Evolutionary conservation across 2,329 filamentous ascomycete genomes (phyloP).

Genomic region (Leptographium radiaticola): DNA sequence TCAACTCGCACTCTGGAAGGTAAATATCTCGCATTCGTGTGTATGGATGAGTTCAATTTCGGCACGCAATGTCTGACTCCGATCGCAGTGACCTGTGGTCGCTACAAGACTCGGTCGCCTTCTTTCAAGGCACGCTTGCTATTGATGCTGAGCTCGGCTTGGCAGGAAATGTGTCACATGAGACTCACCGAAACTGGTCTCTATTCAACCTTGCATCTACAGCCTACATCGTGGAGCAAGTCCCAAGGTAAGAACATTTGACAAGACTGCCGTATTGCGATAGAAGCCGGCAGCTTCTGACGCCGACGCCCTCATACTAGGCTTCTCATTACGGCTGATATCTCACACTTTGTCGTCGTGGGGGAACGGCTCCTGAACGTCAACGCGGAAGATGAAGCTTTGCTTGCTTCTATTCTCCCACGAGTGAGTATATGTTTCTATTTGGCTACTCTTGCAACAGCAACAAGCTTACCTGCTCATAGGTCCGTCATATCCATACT

Average conservation of each 20-base stretch:
- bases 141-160: not conserved
- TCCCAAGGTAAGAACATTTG: not conserved
- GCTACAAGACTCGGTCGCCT: too few relatives aligned
- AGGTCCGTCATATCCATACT: not conserved
- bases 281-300: too few relatives aligned
- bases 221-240: not conserved
- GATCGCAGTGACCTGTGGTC: too few relatives aligned
- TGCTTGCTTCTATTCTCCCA: not conserved
- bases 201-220: not conserved
- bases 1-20: too few relatives aligned
- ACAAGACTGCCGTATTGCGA: too few relatives aligned
- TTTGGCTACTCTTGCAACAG: too few relatives aligned
- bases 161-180: not conserved
- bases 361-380: not conserved
- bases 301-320: not conserved
- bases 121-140: too few relatives aligned
- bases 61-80: too few relatives aligned
- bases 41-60: too few relatives aligned
- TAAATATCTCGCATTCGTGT: too few relatives aligned
- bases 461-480: too few relatives aligned
- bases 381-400: not conserved
- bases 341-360: not conserved
- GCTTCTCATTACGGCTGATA: not conserved
- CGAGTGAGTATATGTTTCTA: not conserved
- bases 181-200: not conserved